Conservation (phyloP, 2,329 filamentous ascomycete genomes). For the Herpotrichia juniperi region DNA sequence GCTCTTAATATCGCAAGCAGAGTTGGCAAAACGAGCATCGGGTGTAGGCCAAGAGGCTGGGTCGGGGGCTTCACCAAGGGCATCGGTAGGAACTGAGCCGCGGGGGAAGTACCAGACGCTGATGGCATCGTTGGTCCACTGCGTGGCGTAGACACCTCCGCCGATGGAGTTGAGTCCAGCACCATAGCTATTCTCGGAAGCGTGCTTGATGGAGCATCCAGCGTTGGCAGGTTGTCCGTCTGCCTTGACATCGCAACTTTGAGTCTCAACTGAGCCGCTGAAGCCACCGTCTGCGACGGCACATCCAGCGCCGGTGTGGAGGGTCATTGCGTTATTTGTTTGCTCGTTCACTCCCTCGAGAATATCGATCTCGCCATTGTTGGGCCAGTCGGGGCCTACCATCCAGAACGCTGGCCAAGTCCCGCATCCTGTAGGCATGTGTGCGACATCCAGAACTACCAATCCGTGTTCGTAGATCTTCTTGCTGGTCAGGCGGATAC, state of each 20-base stretch:
- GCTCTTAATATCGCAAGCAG: slow-evolving; percentile 69
- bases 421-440: slow-evolving; percentile 59
- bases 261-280: slow-evolving; percentile 55
- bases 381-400: slow-evolving; percentile 24
- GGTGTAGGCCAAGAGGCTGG: slow-evolving; percentile 73
- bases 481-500: slow-evolving; percentile 55
- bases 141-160: slow-evolving; percentile 55
- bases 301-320: slow-evolving; percentile 55
- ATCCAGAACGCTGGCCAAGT: slow-evolving; percentile 57
- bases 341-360: slow-evolving; percentile 55
- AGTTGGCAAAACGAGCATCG: slow-evolving; percentile 69
- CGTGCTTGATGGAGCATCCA: slow-evolving; percentile 51
- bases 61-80: slow-evolving; percentile 64
- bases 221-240: slow-evolving; percentile 45
- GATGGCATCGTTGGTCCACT: slow-evolving; percentile 75
- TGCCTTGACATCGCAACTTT: slow-evolving; percentile 57
- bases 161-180: slow-evolving; percentile 57
- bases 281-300: slow-evolving; percentile 51
- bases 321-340: slow-evolving; percentile 51
- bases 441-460: slow-evolving; percentile 57
- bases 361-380: slow-evolving; percentile 57
- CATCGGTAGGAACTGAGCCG: slow-evolving; percentile 67
- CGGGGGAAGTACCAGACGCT: slow-evolving; percentile 83
- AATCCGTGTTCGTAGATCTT: slow-evolving; percentile 54
- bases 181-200: slow-evolving; percentile 54